A percentile compares a stretch with the other conserved stretches of the same genome.
These are phyloP conservation scores for Sicyos edulis DNA, from an alignment of 306 rosid species.

Conservation along the genomic window DNA sequence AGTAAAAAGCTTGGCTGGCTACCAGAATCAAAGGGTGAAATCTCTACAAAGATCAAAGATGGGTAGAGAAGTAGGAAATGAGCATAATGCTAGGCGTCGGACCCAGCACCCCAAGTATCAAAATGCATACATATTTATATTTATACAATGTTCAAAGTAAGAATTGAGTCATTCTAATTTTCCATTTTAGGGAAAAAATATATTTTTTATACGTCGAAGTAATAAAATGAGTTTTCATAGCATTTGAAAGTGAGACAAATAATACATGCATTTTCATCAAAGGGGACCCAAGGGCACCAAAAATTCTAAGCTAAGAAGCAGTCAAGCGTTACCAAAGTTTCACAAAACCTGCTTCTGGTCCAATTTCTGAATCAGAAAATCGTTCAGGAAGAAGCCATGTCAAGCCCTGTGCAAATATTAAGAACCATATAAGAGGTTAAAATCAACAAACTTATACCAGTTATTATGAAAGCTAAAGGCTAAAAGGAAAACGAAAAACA, in stretches of 20 bases:
- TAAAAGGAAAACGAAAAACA: too few relatives aligned
- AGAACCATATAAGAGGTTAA: background rate
- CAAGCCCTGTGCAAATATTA: slow-evolving; percentile 53
- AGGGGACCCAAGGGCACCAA: slow-evolving; percentile 16
- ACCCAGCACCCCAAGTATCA: background rate
- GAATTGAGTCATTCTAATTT: background rate
- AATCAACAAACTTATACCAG: slow-evolving; percentile 2
- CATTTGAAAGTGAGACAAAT: too few relatives aligned
- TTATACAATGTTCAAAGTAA: background rate
- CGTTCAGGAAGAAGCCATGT: slow-evolving; percentile 98
- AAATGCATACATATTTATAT: background rate
- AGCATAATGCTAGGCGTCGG: background rate
- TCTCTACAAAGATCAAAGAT: background rate
- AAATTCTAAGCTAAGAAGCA: slow-evolving; percentile 36
- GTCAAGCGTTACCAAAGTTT: slow-evolving; percentile 76
- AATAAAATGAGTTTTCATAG: background rate
- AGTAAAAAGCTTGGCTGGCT: background rate
- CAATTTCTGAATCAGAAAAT: slow-evolving; percentile 92
- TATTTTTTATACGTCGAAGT: background rate
- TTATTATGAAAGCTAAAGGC: too few relatives aligned
- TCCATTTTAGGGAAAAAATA: background rate
- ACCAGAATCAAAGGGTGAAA: background rate
- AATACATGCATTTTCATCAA: slow-evolving; percentile 10
- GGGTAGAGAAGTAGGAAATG: too few relatives aligned
- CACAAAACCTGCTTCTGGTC: slow-evolving; percentile 99